phyloP scores from a whole-genome alignment of 129 eudicot species.

The Artemisia tridentata region DNA sequence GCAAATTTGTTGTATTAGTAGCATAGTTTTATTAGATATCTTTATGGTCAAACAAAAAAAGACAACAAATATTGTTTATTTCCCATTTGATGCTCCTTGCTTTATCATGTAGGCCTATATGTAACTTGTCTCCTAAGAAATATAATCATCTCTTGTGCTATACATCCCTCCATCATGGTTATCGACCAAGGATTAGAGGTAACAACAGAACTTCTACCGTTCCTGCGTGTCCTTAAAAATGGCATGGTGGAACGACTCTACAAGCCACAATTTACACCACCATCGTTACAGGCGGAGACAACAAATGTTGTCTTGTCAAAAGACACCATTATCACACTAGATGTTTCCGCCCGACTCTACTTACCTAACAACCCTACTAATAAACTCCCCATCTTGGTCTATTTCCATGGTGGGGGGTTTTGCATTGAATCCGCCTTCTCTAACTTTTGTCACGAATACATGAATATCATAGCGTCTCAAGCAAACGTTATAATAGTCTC shows the following conservation, averaged over 20 bases:
- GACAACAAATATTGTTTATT: slow-evolving; percentile 2
- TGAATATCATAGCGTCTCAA: slow-evolving; percentile 32
- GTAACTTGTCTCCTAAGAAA: background rate
- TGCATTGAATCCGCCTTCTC: slow-evolving; percentile 51
- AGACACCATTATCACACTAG: slow-evolving; percentile 29
- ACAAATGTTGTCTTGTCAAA: slow-evolving; percentile 18
- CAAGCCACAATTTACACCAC: slow-evolving; percentile 30
- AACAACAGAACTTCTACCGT: slow-evolving; percentile 22
- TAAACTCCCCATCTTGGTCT: slow-evolving; percentile 51
- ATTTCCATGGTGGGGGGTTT: slow-evolving; percentile 65
- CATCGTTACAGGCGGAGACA: background rate
- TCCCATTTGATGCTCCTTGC: background rate
- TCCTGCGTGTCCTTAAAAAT: slow-evolving; percentile 30
- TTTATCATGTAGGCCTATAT: background rate
- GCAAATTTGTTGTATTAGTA: background rate
- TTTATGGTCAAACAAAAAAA: background rate
- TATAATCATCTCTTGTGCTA: background rate
- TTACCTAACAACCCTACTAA: slow-evolving; percentile 11
- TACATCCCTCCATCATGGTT: slow-evolving; percentile 9
- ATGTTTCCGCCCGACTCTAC: slow-evolving; percentile 33
- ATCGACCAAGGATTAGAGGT: background rate
- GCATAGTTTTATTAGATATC: background rate
- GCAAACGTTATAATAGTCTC: slow-evolving; percentile 40
- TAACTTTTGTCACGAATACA: slow-evolving; percentile 26
- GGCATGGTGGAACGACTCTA: slow-evolving; percentile 56